Evolutionary conservation across 1,139 yeast species (phyloP).

Genomic region (Petasospora fabianii): DNA sequence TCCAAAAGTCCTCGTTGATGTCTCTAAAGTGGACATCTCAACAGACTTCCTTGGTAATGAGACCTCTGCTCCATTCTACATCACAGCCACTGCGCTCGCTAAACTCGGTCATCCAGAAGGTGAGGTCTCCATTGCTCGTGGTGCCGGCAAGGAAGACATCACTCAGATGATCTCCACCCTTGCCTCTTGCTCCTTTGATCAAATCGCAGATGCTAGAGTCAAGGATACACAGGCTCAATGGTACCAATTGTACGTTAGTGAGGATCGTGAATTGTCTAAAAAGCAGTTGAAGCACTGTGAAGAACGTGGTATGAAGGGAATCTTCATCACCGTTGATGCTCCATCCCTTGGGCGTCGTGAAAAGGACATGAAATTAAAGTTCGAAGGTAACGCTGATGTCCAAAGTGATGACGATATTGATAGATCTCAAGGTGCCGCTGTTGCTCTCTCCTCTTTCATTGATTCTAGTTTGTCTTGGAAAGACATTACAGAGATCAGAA

Average conservation of each 20-base stretch:
- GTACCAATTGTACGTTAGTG: conserved; percentile 86
- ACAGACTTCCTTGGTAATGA: conserved; percentile 56
- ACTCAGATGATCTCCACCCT: conserved; percentile 81
- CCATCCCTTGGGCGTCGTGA: conserved; percentile 95
- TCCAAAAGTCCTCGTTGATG: conserved; percentile 78
- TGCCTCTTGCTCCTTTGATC: conserved; percentile 73
- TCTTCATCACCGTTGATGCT: conserved; percentile 78
- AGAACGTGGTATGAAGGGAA: conserved; percentile 55
- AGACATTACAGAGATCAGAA: conserved; percentile 41
- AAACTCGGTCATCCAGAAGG: conserved; percentile 81
- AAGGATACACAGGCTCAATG: conserved; percentile 61
- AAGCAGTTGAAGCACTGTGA: conserved; percentile 51
- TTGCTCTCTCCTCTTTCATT: conserved; percentile 80
- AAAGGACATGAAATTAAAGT: conserved; percentile 65
- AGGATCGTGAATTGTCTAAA: conserved; percentile 58
- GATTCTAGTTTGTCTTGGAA: conserved; percentile 67
- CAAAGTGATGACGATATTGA: conserved; percentile 58
- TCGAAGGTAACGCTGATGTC: conserved; percentile 57
- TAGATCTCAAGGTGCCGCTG: conserved; percentile 78
- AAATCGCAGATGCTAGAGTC: conserved; percentile 57
- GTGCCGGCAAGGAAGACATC: conserved; percentile 62
- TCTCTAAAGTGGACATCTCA: conserved; percentile 43
- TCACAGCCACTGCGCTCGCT: conserved; percentile 79
- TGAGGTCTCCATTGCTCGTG: conserved; percentile 71
- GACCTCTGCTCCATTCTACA: conserved; percentile 62